phyloP scores from a whole-genome alignment of 257 asterid genomes.

The Galeopsis tetrahit region DNA sequence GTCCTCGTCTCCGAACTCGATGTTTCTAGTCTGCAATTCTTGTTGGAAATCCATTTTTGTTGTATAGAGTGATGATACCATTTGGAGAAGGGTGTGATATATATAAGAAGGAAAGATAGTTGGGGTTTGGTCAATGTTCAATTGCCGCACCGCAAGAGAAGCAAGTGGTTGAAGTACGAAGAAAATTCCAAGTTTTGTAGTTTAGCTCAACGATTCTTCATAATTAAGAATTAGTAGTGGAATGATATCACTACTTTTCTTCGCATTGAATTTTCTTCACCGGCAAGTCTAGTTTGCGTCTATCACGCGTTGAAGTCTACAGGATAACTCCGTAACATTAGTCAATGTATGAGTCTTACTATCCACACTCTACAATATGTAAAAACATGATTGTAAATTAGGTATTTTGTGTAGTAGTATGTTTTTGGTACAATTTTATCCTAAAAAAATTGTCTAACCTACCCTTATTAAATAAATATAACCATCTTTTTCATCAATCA shows the following conservation, averaged over 20 bases:
- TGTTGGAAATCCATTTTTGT: constrained; percentile 44
- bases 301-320: constrained; percentile 33
- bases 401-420: too few relatives aligned
- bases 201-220: constrained; percentile 16
- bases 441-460: too few relatives aligned
- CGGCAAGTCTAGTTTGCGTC: constrained; percentile 14
- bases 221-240: neutral
- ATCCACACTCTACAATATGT: too few relatives aligned
- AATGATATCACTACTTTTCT: neutral
- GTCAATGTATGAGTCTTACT: too few relatives aligned
- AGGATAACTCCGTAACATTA: neutral
- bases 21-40: constrained; percentile 26
- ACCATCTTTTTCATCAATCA: too few relatives aligned
- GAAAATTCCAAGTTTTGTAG: constrained; percentile 54
- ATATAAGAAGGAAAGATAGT: constrained; percentile 20
- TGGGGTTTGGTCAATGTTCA: constrained; percentile 49
- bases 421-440: too few relatives aligned
- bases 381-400: too few relatives aligned
- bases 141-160: constrained; percentile 29
- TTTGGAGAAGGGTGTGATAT: neutral
- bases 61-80: constrained; percentile 14
- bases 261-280: constrained; percentile 25
- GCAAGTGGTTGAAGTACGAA: constrained; percentile 41
- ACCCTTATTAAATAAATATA: too few relatives aligned
- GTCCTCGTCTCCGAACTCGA: constrained; percentile 52